Evolutionary conservation across 257 asterid species (phyloP).

Genomic region (Ophiorrhiza pumila): DNA sequence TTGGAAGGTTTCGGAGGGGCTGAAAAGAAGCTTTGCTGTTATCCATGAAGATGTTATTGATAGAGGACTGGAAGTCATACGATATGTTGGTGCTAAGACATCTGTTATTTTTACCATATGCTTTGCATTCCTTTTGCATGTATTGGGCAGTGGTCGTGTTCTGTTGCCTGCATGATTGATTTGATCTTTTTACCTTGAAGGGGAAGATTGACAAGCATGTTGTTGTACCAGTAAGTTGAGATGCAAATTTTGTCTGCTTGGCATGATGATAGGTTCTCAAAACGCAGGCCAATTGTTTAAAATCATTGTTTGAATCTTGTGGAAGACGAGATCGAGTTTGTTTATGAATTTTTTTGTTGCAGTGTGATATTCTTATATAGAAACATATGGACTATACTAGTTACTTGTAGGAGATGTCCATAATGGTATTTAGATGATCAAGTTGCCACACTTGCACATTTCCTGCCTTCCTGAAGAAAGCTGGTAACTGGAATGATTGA

Average conservation of each 20-base stretch:
- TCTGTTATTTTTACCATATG: conserved; percentile 69
- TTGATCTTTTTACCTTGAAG: conserved; percentile 1
- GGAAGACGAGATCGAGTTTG: neutral
- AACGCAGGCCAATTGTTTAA: neutral
- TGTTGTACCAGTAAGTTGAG: neutral
- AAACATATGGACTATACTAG: too few relatives aligned
- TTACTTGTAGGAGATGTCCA: neutral
- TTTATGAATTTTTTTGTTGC: neutral
- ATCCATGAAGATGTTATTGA: conserved; percentile 61
- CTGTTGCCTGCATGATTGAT: conserved; percentile 53
- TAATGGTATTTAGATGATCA: neutral
- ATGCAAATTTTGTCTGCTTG: neutral
- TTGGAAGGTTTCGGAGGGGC: conserved; percentile 55
- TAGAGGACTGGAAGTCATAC: conserved; percentile 71
- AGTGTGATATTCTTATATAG: neutral
- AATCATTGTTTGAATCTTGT: neutral
- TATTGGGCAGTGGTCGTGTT: conserved; percentile 52
- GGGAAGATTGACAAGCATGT: neutral
- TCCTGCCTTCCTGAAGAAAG: neutral
- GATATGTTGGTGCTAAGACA: conserved; percentile 77
- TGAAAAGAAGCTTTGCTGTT: conserved; percentile 56
- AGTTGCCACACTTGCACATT: neutral
- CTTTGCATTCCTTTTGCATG: conserved; percentile 59
- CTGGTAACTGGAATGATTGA: neutral
- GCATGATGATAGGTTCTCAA: neutral